Base-by-base conservation (phyloP, 2,329 filamentous ascomycete genomes). In the Plenodomus biglobosus region DNA sequence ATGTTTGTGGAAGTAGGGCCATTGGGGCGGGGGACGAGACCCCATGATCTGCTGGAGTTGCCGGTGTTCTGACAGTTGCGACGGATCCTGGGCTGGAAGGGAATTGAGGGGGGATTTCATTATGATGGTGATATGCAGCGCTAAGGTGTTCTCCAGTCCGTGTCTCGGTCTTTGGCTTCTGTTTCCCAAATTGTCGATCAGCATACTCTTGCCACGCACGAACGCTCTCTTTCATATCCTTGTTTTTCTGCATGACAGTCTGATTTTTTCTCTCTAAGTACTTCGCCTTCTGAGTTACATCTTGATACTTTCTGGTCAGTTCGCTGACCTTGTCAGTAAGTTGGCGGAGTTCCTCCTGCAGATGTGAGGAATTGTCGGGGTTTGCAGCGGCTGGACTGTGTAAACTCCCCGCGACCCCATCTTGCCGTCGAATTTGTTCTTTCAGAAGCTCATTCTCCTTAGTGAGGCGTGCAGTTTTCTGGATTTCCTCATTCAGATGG, bases 141-240 rank as follows among this genome's bases (percentile, higher is more conserved):
- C 46, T 46, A 32, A 32, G 27, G 7, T 6, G 27, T 32, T 15
- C 27, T 15, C 27, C 27, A 15, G 27, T 15, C 8, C 11, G 27
- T 15, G 22, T 32, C 30, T 60, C 45, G 6, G n/a, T 24, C 42
- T 64, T 62, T 21, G 45, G 41, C 50, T 56, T 62, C 27, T 56
- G 59, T 27, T 59, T 64, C 15, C 56, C 61, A 3, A 56, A 51
- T 21, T 69, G 59, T 10, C 61, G 66, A 42, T 72, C 67, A 37
- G 56, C 61, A 38, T 70, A 73, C 18, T 65, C 58, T 48, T 71
- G 68, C 72, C 71, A 74, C 21, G 65, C 65, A 36, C 61, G 66
- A 7, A 72, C 69, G 27, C 53, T 71, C 13, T 71, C 62, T 44
- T 76, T 76, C 61, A 73, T 73, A 2, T 71, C 63, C 38, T 60